Evolutionary conservation across 352 stramenopile species (phyloP), one percentile per base, ranked within the genome.

Genomic region (Pseudoperonospora humuli): DNA sequence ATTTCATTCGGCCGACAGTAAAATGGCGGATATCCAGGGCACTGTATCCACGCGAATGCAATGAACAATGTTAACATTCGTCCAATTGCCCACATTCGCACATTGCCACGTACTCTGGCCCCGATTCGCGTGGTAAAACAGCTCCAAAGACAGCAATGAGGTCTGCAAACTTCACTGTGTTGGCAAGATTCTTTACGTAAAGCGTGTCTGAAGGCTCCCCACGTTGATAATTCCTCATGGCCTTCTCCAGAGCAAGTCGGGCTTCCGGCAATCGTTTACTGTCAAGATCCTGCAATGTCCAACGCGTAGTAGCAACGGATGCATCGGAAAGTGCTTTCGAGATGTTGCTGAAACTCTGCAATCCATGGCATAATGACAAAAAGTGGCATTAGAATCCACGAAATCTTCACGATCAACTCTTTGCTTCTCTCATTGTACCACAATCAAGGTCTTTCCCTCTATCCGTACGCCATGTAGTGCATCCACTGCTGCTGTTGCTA

Each of bases 141-240:
- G 60, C 57, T 23, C 66, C 56, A 54, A 87, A 85, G 24, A 87
- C 47, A 29, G 55, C 40, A n/a, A 39, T 37, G 13, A 87, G 49
- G 20, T 85, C 73, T 20, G 33, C 37, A 18, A 70, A 39, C 11
- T 69, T 28, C 13, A 90, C 61, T 7, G 55, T 55, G 31, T 70
- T 77, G 7, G 78, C 60, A 15, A 93, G 59, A 50, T 93, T 93
- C 56, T 91, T 93, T 28, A 91, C 62, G 50, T 91, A 93, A 1
- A 93, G 57, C 15, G 75, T 75, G 8, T 45, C 34, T 1, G 72
- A 84, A 11, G 67, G 55, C 4, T 75, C 58, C 4, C 76, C 76
- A 5, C 57, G 61, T 17, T 66, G 33, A 36, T 93, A 93, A 6
- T 74, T 85, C 25, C 67, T 73, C 74, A 90, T 87, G 2, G 54